A percentile compares a stretch with the other conserved stretches of the same genome.
Evolutionary conservation across 257 asterid genomes (phyloP).

Genomic region (Haberlea rhodopensis): DNA sequence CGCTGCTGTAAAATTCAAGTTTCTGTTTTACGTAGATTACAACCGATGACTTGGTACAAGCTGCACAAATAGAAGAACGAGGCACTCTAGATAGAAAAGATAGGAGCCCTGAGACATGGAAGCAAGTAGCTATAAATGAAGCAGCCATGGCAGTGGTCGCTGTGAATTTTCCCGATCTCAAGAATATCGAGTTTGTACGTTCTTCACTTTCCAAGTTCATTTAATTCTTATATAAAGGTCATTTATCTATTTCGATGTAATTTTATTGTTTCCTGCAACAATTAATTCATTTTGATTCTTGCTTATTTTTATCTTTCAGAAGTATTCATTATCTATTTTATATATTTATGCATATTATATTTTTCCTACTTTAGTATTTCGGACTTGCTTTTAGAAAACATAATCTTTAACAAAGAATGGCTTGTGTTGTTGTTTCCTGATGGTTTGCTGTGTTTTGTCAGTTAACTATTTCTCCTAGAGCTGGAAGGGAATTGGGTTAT

Average conservation of each 20-base stretch:
- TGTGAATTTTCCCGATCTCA: slow-evolving; percentile 88
- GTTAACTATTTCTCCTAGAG: slow-evolving; percentile 92
- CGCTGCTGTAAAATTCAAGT: slow-evolving; percentile 10
- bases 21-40: slow-evolving; percentile 61
- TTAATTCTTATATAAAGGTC: slow-evolving; percentile 17
- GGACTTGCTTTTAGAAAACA: no score
- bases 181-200: slow-evolving; percentile 80
- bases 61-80: slow-evolving; percentile 96
- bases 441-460: slow-evolving; percentile 28
- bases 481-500: slow-evolving; percentile 91
- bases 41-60: slow-evolving; percentile 93
- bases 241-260: slow-evolving; percentile 6
- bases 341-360: neutral
- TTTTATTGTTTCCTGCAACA: neutral
- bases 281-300: neutral
- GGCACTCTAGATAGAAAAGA: slow-evolving; percentile 89
- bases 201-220: slow-evolving; percentile 19
- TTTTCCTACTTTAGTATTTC: neutral
- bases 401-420: neutral
- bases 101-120: slow-evolving; percentile 88
- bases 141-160: slow-evolving; percentile 89
- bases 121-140: slow-evolving; percentile 89
- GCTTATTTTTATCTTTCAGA: neutral
- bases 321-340: neutral
- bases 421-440: neutral